Percentiles rank a stretch among this genome's conserved stretches.
Evolutionary conservation across 2,329 filamentous ascomycete species (phyloP).

Genomic region (Ilyonectria sp.): DNA sequence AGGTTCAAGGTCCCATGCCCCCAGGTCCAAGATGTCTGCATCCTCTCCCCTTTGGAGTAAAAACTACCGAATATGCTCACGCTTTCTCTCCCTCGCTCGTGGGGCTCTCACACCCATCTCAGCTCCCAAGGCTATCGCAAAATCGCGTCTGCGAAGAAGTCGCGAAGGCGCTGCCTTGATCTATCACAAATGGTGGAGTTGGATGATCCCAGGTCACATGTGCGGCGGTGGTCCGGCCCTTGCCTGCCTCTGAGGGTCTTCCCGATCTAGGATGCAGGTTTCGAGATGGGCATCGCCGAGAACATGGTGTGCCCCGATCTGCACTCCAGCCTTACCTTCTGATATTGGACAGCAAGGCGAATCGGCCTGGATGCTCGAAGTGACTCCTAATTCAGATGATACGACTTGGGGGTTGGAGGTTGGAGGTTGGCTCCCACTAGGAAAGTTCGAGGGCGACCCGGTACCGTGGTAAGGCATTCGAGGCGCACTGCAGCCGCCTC

Average conservation of each 20-base stretch:
- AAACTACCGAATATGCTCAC: conserved; percentile 26
- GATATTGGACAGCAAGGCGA: conserved; percentile 23
- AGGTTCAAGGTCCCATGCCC: conserved; percentile 18
- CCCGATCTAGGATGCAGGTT: conserved; percentile 41
- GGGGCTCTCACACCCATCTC: conserved; percentile 30
- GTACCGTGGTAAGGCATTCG: conserved; percentile 38
- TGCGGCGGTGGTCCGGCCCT: conserved; percentile 33
- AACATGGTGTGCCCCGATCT: conserved; percentile 29
- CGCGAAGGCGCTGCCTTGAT: conserved; percentile 30
- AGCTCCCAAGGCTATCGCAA: conserved; percentile 20
- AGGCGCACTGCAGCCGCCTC: conserved; percentile 39
- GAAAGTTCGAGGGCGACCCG: conserved; percentile 37
- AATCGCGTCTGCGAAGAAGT: conserved; percentile 24
- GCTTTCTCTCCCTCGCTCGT: conserved; percentile 20
- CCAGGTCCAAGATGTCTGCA: conserved; percentile 21
- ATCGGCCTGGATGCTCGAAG: conserved; percentile 21
- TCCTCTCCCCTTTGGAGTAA: conserved; percentile 35
- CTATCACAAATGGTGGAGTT: conserved; percentile 42
- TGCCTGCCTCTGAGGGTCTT: conserved; percentile 28
- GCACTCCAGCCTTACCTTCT: conserved; percentile 16
- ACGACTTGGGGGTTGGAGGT: conserved; percentile 17
- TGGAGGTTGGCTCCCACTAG: conserved; percentile 25
- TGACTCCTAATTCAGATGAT: conserved; percentile 21
- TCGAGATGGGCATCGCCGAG: conserved; percentile 36
- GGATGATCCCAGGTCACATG: conserved; percentile 36